phyloP scores from a whole-genome alignment of 2,329 filamentous ascomycete species.

The Cladobotryum protrusum region DNA sequence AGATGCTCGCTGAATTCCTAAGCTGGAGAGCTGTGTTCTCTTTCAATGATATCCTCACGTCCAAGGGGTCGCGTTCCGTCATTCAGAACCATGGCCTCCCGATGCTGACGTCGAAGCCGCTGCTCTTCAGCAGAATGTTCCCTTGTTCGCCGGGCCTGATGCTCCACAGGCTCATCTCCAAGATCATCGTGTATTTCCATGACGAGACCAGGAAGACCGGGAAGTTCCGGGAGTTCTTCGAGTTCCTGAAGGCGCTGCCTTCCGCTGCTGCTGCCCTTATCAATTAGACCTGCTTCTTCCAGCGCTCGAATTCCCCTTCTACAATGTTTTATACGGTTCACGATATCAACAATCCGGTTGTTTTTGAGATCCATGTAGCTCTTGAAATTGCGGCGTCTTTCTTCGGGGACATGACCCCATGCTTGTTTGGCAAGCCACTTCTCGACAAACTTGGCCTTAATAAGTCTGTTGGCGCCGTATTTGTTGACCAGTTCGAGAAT shows the following conservation, averaged over 20 bases:
- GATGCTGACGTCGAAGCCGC: constrained; percentile 64
- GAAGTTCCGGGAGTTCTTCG: neutral
- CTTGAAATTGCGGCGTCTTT: constrained; percentile 48
- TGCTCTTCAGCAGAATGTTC: constrained; percentile 62
- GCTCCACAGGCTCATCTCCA: constrained; percentile 19
- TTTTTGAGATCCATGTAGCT: constrained; percentile 43
- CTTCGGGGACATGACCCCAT: constrained; percentile 53
- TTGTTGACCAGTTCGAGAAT: constrained; percentile 53
- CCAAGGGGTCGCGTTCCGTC: constrained; percentile 73
- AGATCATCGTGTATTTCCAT: constrained; percentile 28
- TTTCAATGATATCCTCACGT: constrained; percentile 71
- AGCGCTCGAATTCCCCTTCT: constrained; percentile 46
- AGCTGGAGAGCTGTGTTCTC: constrained; percentile 37
- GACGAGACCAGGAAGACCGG: constrained; percentile 22
- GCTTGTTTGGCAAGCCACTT: constrained; percentile 69
- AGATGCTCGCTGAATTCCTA: constrained; percentile 9
- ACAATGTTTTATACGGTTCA: constrained; percentile 42
- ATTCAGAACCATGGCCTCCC: constrained; percentile 87
- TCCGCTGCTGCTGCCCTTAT: constrained; percentile 26
- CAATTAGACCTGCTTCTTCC: constrained; percentile 43
- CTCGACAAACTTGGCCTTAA: constrained; percentile 60
- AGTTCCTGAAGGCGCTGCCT: constrained; percentile 23
- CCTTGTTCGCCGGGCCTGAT: constrained; percentile 27
- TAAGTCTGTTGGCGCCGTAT: constrained; percentile 50
- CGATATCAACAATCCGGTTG: constrained; percentile 49